Evolutionary conservation across 768 basidiomycete genomes (phyloP), one percentile per base, ranked within the genome.

Genomic region (Mycena belliarum): DNA sequence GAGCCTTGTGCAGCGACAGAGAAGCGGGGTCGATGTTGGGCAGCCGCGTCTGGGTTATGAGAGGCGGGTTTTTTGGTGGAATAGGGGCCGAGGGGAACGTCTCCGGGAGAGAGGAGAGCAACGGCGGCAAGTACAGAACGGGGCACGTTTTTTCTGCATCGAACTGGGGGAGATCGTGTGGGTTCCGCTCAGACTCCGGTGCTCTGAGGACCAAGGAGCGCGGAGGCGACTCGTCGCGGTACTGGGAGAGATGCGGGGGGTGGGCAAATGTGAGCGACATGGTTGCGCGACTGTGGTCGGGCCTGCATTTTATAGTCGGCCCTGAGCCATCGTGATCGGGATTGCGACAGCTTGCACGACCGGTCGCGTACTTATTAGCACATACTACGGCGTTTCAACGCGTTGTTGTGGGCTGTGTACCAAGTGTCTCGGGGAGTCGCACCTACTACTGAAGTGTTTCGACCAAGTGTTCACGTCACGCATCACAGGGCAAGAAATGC

Each of bases 11-110:
- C 9, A 98, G 75, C 0, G 89, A 89, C 28, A 95, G 71, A 8
- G 93, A 94, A 4, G 82, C 88, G 0, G 88, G 84, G 68, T 97
- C 94, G 28, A 97, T 95, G 64, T 88, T 75, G 0, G 95, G 95
- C 9, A 97, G 76, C 24, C 86, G 86, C 1, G 90, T 88, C 61
- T 84, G 80, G 3, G 93, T 93, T 10, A 81, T 69, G 57, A 83
- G 72, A 0, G 85, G 82, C 25, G 75, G 79, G 24, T 71, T 67
- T 3, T 73, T 68, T 12, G 66, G 51, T 7, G 70, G 60, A 46
- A 77, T 14, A 44, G 60, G 64, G 23, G 55, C 68, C 58, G 64
- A 62, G 21, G 72, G 65, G 35, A 81, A 59, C 29, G 72, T 70
- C 24, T 72, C 70, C 11, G 89, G 90, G 0, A 92, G 78, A 24